Evolutionary conservation across 306 rosid genomes (phyloP).

Genomic region (Cicer pinnatifidum): DNA sequence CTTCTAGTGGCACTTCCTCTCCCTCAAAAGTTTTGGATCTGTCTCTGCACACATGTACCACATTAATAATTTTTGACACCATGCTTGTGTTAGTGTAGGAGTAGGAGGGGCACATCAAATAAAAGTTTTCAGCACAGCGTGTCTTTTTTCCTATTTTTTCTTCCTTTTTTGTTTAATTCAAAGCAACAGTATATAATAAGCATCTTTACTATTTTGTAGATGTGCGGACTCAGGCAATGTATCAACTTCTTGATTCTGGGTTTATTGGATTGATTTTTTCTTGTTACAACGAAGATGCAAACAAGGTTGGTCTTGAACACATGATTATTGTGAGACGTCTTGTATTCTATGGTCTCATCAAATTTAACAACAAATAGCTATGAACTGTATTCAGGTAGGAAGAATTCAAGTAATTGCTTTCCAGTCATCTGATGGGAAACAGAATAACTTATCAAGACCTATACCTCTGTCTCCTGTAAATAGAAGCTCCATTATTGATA

Average conservation of each 20-base stretch:
- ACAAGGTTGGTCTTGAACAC: constrained; percentile 65
- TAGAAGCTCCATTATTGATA: constrained; percentile 74
- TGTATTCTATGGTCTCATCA: constrained; percentile 37
- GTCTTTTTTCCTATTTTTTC: not conserved
- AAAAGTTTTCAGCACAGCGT: not conserved
- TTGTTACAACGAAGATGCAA: constrained; percentile 87
- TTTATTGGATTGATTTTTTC: constrained; percentile 96
- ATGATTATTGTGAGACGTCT: constrained; percentile 26
- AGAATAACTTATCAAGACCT: constrained; percentile 61
- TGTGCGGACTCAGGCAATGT: constrained; percentile 91
- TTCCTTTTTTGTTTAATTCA: not conserved
- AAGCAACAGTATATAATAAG: not conserved
- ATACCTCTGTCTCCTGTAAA: constrained; percentile 70
- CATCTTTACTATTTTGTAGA: constrained; percentile 55
- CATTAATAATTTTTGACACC: not conserved
- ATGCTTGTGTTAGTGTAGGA: constrained; percentile 20
- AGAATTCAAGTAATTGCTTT: constrained; percentile 98
- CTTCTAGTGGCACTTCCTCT: constrained; percentile 13
- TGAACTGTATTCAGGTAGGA: constrained; percentile 70
- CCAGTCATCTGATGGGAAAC: constrained; percentile 94
- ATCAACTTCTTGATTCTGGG: constrained; percentile 98
- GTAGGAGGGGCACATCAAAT: constrained; percentile 16
- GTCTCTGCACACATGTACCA: not conserved
- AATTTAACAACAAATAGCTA: constrained; percentile 15
- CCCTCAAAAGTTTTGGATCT: constrained; percentile 10